Percentiles rank a stretch among this genome's conserved stretches.
Evolutionary conservation across 108 stramenopile species (phyloP).

Genomic region (Discostella stelligeroides): DNA sequence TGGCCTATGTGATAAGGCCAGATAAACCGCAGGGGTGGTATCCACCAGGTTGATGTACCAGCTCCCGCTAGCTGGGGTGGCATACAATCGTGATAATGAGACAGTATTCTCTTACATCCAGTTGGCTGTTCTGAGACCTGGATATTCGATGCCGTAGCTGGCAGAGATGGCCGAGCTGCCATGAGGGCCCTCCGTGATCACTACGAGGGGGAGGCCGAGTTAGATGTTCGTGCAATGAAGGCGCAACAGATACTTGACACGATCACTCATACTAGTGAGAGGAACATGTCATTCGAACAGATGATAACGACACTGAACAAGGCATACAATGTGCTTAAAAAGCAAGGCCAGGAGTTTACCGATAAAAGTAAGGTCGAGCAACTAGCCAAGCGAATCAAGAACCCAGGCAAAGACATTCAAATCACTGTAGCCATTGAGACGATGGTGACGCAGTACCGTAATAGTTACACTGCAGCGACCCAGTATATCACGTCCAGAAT

Average conservation of each 20-base stretch:
- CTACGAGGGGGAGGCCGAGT: neutral
- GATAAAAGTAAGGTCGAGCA: neutral
- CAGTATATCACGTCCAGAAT: too few relatives aligned
- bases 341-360: neutral
- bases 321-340: neutral
- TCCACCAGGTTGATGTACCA: constrained; percentile 17
- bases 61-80: constrained; percentile 1
- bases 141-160: neutral
- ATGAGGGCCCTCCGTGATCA: neutral
- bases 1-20: constrained; percentile 10
- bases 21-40: constrained; percentile 23
- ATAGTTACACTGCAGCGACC: neutral
- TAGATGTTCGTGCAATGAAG: too few relatives aligned
- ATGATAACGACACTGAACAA: constrained; percentile 7
- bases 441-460: neutral
- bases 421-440: neutral
- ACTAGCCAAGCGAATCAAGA: neutral
- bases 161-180: constrained; percentile 2
- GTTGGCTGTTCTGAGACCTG: neutral
- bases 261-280: neutral
- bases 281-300: neutral
- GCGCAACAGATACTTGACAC: neutral
- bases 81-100: constrained; percentile 12
- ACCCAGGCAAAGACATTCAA: neutral
- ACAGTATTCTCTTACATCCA: constrained; percentile 8